Base-by-base conservation (phyloP, 2,329 filamentous ascomycete genomes). In the Trichoderma arundinaceum region DNA sequence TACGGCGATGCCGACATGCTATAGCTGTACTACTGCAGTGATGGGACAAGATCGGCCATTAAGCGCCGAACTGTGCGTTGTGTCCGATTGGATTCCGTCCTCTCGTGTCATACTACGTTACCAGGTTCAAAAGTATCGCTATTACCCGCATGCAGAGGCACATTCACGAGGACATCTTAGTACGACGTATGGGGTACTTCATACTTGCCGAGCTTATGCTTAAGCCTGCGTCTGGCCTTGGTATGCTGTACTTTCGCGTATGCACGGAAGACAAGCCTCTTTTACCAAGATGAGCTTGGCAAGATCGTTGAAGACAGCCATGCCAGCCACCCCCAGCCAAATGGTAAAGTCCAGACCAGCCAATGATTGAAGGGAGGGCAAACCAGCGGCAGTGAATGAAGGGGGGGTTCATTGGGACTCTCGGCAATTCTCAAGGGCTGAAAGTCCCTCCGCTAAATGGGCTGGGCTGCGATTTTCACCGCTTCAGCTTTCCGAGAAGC, bases 391-490 rank as follows among this genome's bases (percentile, higher is more conserved):
- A 53, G 28, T 32, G 22, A 46, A 63, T 63, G 17, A 53, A 54
- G 35, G 57, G 38, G 57, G 33, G 38, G 5, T 17, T 35, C 46
- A 52, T 43, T 32, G 57, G 57, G 4, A 60, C 49, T 43, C 32
- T 53, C 60, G 60, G 49, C 60, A 53, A 43, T 54, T 63, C 39
- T 33, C 9, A 33, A 62, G 46, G 38, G 59, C 59, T 62, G 38
- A 44, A 43, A 39, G 38, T 53, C 38, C 32, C 59, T 53, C 59
- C 59, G 38, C 28, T 43, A 62, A 39, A 22, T 35, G 28, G 35
- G 48, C 28, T 53, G 39, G 28, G 28, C 12, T 60, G 44, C 28
- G 13, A 3, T 32, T 41, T 63, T 46, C 60, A 53, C 49, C 59
- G 59, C 59, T 53, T 35, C 60, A 53, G 49, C 48, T 63, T 35